Conservation (phyloP, 2,329 filamentous ascomycete species). For the Neonectria punicea region DNA sequence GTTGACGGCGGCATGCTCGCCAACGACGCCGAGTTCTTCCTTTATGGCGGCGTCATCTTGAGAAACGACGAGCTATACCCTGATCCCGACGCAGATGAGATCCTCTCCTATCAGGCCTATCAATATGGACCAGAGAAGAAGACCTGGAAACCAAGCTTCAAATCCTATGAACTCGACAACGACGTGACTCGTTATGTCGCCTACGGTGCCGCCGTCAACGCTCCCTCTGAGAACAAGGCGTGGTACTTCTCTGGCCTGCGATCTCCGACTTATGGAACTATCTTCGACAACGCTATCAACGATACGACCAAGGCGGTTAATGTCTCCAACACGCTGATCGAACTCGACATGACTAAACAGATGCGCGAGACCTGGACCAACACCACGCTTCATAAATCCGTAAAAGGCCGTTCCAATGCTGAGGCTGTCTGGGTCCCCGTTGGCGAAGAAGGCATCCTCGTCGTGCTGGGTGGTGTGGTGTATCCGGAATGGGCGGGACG, state of each 20-base stretch:
- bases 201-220: constrained; percentile 71
- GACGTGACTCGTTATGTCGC: constrained; percentile 70
- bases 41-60: constrained; percentile 69
- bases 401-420: constrained; percentile 68
- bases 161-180: constrained; percentile 52
- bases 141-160: constrained; percentile 57
- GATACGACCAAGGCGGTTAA: constrained; percentile 52
- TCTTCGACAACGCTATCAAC: constrained; percentile 53
- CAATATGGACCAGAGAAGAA: constrained; percentile 59
- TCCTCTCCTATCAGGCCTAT: constrained; percentile 63
- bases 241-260: constrained; percentile 77
- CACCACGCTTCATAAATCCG: constrained; percentile 57
- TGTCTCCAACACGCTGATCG: constrained; percentile 67
- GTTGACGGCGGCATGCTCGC: constrained; percentile 72
- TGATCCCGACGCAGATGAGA: constrained; percentile 53
- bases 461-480: constrained; percentile 80
- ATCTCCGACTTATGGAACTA: constrained; percentile 59
- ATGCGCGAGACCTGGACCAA: constrained; percentile 66
- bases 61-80: constrained; percentile 47
- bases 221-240: constrained; percentile 75
- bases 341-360: constrained; percentile 67
- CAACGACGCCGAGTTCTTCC: constrained; percentile 71
- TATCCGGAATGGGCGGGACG: constrained; percentile 62
- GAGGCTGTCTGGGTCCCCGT: constrained; percentile 83
- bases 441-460: constrained; percentile 77